These are phyloP conservation scores for Fomitopsis betulina DNA, from an alignment of 1,284 basidiomycete species.

Conservation along the genomic window DNA sequence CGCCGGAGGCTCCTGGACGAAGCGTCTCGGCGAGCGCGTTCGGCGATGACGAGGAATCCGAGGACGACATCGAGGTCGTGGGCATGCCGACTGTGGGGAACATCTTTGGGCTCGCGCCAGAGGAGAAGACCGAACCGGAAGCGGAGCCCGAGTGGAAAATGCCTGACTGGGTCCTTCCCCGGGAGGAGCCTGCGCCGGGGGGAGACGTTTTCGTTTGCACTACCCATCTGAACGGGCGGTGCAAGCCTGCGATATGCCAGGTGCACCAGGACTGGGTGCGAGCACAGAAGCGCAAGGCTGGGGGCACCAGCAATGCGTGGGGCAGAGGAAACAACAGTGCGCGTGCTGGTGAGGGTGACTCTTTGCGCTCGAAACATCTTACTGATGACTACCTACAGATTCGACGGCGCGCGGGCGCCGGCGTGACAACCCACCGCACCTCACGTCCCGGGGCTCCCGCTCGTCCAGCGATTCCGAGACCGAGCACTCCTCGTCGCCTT, in stretches of 20 bases:
- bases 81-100: not conserved
- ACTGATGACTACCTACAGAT: not conserved
- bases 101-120: not conserved
- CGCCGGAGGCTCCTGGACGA: not conserved
- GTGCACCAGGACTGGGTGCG: constrained; percentile 12
- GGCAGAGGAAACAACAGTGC: not conserved
- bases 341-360: not conserved
- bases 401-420: not conserved
- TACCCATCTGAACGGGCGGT: constrained; percentile 17
- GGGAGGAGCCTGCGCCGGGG: not conserved
- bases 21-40: not conserved
- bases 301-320: not conserved
- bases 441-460: not conserved
- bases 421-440: not conserved
- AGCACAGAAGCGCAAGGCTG: constrained; percentile 2
- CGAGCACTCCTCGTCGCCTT: not conserved
- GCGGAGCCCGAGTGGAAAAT: not conserved
- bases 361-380: not conserved
- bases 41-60: constrained; percentile 4
- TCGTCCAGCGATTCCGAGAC: not conserved
- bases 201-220: constrained; percentile 9
- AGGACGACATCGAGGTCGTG: not conserved
- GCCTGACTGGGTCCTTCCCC: not conserved
- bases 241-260: constrained; percentile 23
- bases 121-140: not conserved